Conservation (phyloP, 2,329 filamentous ascomycete genomes). For the Hypoxylon sp. region DNA sequence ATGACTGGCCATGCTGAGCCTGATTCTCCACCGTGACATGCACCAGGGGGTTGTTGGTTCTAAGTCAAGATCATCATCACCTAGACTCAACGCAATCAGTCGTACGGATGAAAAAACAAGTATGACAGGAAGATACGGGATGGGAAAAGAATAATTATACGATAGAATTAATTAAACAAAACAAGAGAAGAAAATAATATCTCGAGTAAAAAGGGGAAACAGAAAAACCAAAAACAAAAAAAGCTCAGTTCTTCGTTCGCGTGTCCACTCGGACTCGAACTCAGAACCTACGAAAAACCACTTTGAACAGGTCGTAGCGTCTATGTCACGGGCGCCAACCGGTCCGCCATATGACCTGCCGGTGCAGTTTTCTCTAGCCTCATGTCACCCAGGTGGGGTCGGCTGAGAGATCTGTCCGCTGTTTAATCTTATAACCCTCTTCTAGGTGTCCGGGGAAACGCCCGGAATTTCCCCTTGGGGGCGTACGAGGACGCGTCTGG, state of each 20-base stretch:
- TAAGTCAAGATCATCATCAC: background rate
- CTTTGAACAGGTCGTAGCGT: constrained; percentile 1
- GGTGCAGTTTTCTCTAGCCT: constrained; percentile 16
- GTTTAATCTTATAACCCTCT: background rate
- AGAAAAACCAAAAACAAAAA: background rate
- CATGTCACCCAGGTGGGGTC: background rate
- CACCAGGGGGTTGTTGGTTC: background rate
- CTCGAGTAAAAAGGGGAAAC: background rate
- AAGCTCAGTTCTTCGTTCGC: background rate
- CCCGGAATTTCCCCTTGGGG: too few relatives aligned
- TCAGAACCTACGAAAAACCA: background rate
- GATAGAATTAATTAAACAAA: background rate
- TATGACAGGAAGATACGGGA: background rate
- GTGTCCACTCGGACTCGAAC: background rate
- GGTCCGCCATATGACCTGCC: constrained; percentile 11
- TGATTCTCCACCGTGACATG: background rate
- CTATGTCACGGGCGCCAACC: background rate
- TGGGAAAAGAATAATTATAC: background rate
- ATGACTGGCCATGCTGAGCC: too few relatives aligned
- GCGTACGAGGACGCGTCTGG: too few relatives aligned
- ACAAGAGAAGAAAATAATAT: background rate
- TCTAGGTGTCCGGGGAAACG: too few relatives aligned
- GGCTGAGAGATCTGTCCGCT: background rate
- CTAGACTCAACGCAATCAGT: background rate
- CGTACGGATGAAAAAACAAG: background rate